Conservation (phyloP, 2,329 filamentous ascomycete species). For the Colletotrichum chrysophilum region DNA sequence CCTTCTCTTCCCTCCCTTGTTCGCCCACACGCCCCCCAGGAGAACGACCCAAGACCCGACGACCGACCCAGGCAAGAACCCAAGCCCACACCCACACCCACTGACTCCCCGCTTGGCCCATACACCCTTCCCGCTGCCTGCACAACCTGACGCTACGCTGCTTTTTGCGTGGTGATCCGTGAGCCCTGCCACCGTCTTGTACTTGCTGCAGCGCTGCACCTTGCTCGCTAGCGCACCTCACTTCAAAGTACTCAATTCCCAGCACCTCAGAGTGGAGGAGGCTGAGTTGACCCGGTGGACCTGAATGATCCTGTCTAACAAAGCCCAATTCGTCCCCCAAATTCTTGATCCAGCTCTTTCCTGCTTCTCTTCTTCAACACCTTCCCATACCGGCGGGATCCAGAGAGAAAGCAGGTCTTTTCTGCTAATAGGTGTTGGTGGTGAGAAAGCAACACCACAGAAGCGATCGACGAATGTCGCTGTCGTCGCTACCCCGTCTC, state of each 20-base stretch:
- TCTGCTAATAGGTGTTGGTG: neutral
- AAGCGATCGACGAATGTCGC: constrained; percentile 17
- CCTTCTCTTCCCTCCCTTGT: constrained; percentile 10
- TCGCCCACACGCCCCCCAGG: neutral
- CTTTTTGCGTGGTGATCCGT: constrained; percentile 16
- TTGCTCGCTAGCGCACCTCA: neutral
- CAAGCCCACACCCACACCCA: neutral
- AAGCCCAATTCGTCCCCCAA: constrained; percentile 20
- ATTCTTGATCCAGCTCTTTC: neutral
- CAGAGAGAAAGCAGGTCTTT: neutral
- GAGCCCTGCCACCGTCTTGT: neutral
- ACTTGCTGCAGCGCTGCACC: constrained; percentile 5
- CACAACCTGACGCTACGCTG: neutral
- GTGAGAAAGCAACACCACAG: constrained; percentile 8
- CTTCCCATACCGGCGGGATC: constrained; percentile 4
- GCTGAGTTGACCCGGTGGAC: constrained; percentile 18
- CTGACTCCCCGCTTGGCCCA: neutral
- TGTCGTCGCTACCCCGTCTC: constrained; percentile 3
- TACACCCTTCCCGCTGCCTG: constrained; percentile 3
- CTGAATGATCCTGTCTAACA: constrained; percentile 20
- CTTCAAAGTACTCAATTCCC: neutral
- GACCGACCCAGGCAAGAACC: neutral
- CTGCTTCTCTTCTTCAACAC: neutral
- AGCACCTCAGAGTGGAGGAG: constrained; percentile 18
- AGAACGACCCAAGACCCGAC: neutral